Conservation (phyloP, 176 grass and related monocot species). For the Aechmea fasciata region DNA sequence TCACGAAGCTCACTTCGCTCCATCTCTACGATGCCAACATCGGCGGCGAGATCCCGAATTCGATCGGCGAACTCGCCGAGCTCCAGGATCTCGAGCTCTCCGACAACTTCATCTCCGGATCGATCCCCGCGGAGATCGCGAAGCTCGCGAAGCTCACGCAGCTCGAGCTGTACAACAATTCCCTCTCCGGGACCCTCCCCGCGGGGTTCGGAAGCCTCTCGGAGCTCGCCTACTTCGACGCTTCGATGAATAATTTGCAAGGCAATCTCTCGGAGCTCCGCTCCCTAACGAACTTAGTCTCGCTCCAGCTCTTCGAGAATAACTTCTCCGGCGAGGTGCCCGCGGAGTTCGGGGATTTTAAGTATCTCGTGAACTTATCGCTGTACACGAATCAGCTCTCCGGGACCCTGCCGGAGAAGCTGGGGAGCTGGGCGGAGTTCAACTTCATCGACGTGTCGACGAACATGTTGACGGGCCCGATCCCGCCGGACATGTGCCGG, state of each 20-base stretch:
- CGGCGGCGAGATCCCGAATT: slow-evolving; percentile 45
- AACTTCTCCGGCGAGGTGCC: slow-evolving; percentile 52
- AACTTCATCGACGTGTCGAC: slow-evolving; percentile 91
- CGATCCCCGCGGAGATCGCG: slow-evolving; percentile 53
- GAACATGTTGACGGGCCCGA: slow-evolving; percentile 49
- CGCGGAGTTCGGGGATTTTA: slow-evolving; percentile 59
- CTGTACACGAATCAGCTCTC: slow-evolving; percentile 60
- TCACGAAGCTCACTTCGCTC: slow-evolving; percentile 41
- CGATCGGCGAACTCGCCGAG: slow-evolving; percentile 36
- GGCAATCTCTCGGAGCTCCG: slow-evolving; percentile 60
- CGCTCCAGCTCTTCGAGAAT: slow-evolving; percentile 71
- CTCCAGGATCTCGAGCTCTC: slow-evolving; percentile 55
- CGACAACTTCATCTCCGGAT: slow-evolving; percentile 47
- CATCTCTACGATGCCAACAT: slow-evolving; percentile 59
- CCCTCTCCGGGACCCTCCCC: slow-evolving; percentile 42
- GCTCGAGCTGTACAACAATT: slow-evolving; percentile 87
- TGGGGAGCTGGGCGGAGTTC: slow-evolving; percentile 61
- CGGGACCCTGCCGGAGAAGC: slow-evolving; percentile 47
- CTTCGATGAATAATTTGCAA: slow-evolving; percentile 44
- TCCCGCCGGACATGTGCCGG: slow-evolving; percentile 86
- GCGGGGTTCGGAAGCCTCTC: slow-evolving; percentile 39
- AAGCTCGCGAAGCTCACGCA: slow-evolving; percentile 29
- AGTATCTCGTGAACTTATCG: slow-evolving; percentile 66
- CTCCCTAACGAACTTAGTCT: slow-evolving; percentile 34
- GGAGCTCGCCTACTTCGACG: slow-evolving; percentile 46